Evolutionary conservation across 208 protist genomes (phyloP).

Genomic region (Vickermania ingenoplastis): DNA sequence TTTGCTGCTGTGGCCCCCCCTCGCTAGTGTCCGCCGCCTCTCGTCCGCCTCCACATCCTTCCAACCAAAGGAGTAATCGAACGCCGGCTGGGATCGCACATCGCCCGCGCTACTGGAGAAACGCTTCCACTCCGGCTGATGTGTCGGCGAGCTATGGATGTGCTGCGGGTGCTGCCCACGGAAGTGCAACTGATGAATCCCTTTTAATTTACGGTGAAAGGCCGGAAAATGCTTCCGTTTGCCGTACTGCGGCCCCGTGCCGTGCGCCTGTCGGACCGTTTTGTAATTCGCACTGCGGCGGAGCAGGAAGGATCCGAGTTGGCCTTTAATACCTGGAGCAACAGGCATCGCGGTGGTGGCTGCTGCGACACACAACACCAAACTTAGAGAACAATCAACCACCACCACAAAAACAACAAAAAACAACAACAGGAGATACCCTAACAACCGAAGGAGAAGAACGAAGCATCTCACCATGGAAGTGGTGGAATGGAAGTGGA

Average conservation of each 20-base stretch:
- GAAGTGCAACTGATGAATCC: slow-evolving; percentile 56
- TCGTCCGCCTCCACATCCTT: background rate
- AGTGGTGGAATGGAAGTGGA: no score
- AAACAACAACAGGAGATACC: no score
- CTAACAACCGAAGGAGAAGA: no score
- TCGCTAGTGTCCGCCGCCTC: no score
- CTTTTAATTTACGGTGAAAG: slow-evolving; percentile 23
- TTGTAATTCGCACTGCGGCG: slow-evolving; percentile 45
- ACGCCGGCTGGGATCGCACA: slow-evolving; percentile 30
- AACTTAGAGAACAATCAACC: no score
- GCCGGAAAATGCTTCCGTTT: slow-evolving; percentile 60
- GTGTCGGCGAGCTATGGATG: slow-evolving; percentile 31
- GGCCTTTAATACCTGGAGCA: slow-evolving; percentile 43
- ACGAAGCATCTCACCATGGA: no score
- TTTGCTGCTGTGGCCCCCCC: background rate
- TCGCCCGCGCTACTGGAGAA: slow-evolving; percentile 64
- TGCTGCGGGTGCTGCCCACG: slow-evolving; percentile 39
- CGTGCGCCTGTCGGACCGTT: slow-evolving; percentile 60
- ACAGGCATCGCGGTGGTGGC: background rate
- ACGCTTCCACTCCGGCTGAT: slow-evolving; percentile 51
- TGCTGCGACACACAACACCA: no score
- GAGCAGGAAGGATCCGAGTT: slow-evolving; percentile 68
- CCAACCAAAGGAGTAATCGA: slow-evolving; percentile 57
- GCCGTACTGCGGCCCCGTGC: slow-evolving; percentile 69
- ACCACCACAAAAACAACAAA: no score